These are phyloP conservation scores for Mucor velutinosus DNA, from an alignment of 371 early-diverging fungal species.

Conservation along the genomic window DNA sequence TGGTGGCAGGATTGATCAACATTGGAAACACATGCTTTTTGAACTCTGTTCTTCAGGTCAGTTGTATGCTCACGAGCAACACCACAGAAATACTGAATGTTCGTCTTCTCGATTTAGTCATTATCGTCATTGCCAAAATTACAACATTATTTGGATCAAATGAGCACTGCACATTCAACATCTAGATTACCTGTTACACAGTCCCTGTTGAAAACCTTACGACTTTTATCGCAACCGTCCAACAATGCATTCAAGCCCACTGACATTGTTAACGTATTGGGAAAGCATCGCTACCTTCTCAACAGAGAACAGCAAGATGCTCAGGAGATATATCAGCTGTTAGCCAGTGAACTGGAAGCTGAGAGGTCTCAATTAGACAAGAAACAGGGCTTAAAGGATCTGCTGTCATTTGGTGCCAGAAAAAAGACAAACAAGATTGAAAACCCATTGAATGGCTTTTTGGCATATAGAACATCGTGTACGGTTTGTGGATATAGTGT, in stretches of 20 bases:
- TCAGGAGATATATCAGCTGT: constrained; percentile 87
- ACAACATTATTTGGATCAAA: constrained; percentile 33
- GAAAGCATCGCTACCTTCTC: constrained; percentile 34
- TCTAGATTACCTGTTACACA: constrained; percentile 33
- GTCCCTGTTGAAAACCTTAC: constrained; percentile 38
- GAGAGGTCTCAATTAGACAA: constrained; percentile 44
- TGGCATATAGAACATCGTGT: constrained; percentile 76
- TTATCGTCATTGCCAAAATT: constrained; percentile 46
- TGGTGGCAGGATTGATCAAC: constrained; percentile 77
- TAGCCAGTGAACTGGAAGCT: constrained; percentile 72
- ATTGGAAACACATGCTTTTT: constrained; percentile 94
- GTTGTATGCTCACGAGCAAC: background rate
- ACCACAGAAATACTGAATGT: background rate
- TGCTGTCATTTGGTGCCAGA: background rate
- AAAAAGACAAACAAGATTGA: constrained; percentile 10
- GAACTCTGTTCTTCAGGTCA: constrained; percentile 89
- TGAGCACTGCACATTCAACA: constrained; percentile 8
- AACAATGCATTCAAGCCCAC: constrained; percentile 33
- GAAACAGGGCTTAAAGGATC: constrained; percentile 21
- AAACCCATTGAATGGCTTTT: constrained; percentile 71
- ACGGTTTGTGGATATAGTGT: constrained; percentile 76
- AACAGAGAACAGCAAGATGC: constrained; percentile 89
- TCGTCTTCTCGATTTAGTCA: constrained; percentile 33
- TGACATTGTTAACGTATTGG: constrained; percentile 33
- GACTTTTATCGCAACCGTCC: constrained; percentile 30